These are phyloP conservation scores for Colletotrichum destructivum DNA, from an alignment of 2,329 filamentous ascomycete genomes.

Conservation along the genomic window DNA sequence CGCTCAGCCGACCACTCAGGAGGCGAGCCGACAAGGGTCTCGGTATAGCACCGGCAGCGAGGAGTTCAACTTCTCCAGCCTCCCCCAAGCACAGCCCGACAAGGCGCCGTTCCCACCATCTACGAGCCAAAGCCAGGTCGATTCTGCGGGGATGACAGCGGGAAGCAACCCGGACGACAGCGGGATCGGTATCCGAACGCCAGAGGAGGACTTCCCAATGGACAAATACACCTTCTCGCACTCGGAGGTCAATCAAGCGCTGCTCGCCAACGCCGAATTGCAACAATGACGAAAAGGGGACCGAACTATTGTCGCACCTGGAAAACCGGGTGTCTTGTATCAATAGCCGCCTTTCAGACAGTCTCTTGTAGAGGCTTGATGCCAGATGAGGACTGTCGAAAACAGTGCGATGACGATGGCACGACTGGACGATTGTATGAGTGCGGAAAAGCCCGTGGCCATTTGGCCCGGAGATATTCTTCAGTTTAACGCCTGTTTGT, in stretches of 20 bases:
- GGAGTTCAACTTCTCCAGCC: conserved; percentile 60
- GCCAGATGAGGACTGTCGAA: conserved; percentile 39
- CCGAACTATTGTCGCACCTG: conserved; percentile 32
- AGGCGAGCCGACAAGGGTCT: conserved; percentile 53
- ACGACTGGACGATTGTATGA: conserved; percentile 45
- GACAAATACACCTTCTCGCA: conserved; percentile 69
- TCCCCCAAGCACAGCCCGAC: conserved; percentile 64
- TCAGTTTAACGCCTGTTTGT: conserved; percentile 30
- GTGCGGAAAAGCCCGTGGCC: conserved; percentile 30
- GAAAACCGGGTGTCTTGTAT: conserved; percentile 37
- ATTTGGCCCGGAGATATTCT: conserved; percentile 26
- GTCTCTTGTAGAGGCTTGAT: conserved; percentile 29
- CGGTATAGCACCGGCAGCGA: conserved; percentile 64
- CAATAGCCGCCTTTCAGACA: conserved; percentile 35
- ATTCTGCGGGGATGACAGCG: conserved; percentile 59
- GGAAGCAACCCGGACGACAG: conserved; percentile 72
- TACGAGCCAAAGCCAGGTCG: conserved; percentile 60
- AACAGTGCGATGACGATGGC: conserved; percentile 43
- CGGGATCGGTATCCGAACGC: conserved; percentile 79
- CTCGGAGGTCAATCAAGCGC: conserved; percentile 51
- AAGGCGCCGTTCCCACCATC: conserved; percentile 66
- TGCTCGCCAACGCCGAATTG: conserved; percentile 53
- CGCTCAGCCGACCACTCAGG: conserved; percentile 54
- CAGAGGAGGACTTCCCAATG: conserved; percentile 75
- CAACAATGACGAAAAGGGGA: conserved; percentile 37